Evolutionary conservation across 2,329 filamentous ascomycete genomes (phyloP), one percentile per base, ranked within the genome.

Genomic region (Claviceps digitariae): DNA sequence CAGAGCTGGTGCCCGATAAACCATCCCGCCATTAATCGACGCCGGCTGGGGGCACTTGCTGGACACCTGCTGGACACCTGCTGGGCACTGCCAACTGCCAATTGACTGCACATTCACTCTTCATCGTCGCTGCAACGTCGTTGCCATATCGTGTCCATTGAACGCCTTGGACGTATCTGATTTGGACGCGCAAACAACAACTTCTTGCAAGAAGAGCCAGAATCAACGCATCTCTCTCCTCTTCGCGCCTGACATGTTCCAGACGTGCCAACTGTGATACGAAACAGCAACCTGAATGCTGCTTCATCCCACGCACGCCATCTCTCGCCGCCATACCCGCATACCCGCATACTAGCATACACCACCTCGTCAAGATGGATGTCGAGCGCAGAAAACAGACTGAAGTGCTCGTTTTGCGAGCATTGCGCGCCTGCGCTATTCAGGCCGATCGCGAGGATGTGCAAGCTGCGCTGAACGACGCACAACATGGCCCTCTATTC

Each of bases 401-500:
- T 52, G 63, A 68, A 55, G 57, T 61, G 53, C 60, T 70, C 52
- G 57, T 71, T 21, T 56, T 69, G 54, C 62, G 64, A 52, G 67
- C 63, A 34, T 62, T 60, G 52, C 64, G 63, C 52, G 56, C 62
- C 53, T 62, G 68, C 59, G 64, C 63, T 58, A 56, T 68, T 57
- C 57, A 60, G 53, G 58, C 60, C 51, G 54, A 58, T 29, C 64
- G 68, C 15, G 67, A 74, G 53, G 65, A 68, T 38, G 62, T 76
- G 43, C 65, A 65, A 51, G 60, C 61, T 15, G 69, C 66, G 40
- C 60, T 75, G 40, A 55, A 61, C 13, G 67, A 73, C 52, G 58
- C 60, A 1, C 58, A 67, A 9, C 61, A 65, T 38, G 69, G 67
- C 34, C 59, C 65, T 3, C 62, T 64, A 4, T 65, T 77, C 47